These are phyloP conservation scores for Blastobotrys mokoenaii DNA, from an alignment of 805 yeast genomes.

Conservation along the genomic window DNA sequence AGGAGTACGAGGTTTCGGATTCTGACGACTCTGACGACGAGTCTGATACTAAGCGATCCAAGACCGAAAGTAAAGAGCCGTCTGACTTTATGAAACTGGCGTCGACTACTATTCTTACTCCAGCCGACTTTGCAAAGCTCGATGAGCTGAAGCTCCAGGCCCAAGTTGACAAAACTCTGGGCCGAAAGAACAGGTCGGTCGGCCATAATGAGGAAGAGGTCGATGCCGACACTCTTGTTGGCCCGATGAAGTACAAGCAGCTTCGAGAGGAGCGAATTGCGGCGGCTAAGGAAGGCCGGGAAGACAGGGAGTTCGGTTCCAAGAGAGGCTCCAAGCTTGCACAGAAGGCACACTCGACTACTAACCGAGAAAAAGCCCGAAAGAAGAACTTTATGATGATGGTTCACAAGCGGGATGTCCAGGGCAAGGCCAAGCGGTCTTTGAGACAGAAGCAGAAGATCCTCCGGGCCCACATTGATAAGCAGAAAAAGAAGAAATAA, in stretches of 20 bases:
- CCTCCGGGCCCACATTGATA: slow-evolving; percentile 74
- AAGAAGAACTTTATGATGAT: slow-evolving; percentile 99
- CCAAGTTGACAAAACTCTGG: slow-evolving; percentile 70
- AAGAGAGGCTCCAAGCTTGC: slow-evolving; percentile 66
- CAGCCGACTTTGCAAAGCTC: slow-evolving; percentile 95
- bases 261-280: slow-evolving; percentile 86
- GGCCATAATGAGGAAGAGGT: slow-evolving; percentile 68
- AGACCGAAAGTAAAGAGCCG: slow-evolving; percentile 13
- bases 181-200: slow-evolving; percentile 19
- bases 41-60: slow-evolving; percentile 14
- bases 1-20: slow-evolving; percentile 52
- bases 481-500: slow-evolving; percentile 81
- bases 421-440: slow-evolving; percentile 86
- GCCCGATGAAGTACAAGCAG: slow-evolving; percentile 73
- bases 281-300: slow-evolving; percentile 81
- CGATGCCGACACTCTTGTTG: slow-evolving; percentile 69
- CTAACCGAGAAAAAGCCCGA: slow-evolving; percentile 92
- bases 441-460: slow-evolving; percentile 85
- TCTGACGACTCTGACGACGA: slow-evolving; percentile 42
- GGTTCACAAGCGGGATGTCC: slow-evolving; percentile 91
- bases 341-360: slow-evolving; percentile 73
- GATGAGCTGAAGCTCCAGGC: slow-evolving; percentile 81
- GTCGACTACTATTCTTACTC: slow-evolving; percentile 77
- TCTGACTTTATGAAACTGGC: slow-evolving; percentile 48
- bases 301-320: slow-evolving; percentile 87